Evolutionary conservation across 805 yeast genomes (phyloP), one percentile per base, ranked within the genome.

Genomic region (Lachancea meyersii): DNA sequence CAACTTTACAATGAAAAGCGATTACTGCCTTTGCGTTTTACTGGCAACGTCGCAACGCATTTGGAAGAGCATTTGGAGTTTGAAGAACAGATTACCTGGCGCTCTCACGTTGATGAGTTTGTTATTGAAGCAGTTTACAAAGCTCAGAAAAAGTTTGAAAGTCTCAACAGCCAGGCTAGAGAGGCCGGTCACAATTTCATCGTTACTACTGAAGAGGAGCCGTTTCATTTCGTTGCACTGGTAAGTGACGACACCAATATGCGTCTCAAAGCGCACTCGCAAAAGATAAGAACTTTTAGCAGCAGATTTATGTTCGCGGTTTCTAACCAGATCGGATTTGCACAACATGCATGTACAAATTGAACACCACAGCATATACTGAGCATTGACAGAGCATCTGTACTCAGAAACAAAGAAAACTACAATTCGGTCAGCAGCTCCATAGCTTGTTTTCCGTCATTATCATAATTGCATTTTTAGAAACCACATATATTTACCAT

Each of bases 161-260:
- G 37, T 37, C 26, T 45, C 48, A 30, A 38, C 34, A 38, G 39
- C 11, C 39, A 44, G 33, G 49, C 47, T 20, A 35, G 41, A 23
- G 50, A 43, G 24, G 43, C 35, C 20, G 34, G 42, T 35, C 27
- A 40, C 47, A 41, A 26, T 35, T 38, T 19, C 31, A 37, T 35
- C 26, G 40, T 43, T 11, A 23, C 36, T 7, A 31, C 35, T 13
- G 43, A 35, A n/a, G 41, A 33, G 16, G 63, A 68, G 30, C 55
- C 59, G 21, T 77, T 79, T 57, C 65, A 72, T 37, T 78, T 77
- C 57, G 77, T 83, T 48, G 71, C 81, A 21, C 62, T 84, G 38
- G 75, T 84, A 28, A 80, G 89, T 1, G 91, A 84, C 61, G 91
- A 85, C 57, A 65, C 79, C 43, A 82, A 79, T 48, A 79, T 84